Percentiles rank a stretch among this genome's conserved stretches.
phyloP scores from a whole-genome alignment of 331 rosid species.

The Malus hybrid region DNA sequence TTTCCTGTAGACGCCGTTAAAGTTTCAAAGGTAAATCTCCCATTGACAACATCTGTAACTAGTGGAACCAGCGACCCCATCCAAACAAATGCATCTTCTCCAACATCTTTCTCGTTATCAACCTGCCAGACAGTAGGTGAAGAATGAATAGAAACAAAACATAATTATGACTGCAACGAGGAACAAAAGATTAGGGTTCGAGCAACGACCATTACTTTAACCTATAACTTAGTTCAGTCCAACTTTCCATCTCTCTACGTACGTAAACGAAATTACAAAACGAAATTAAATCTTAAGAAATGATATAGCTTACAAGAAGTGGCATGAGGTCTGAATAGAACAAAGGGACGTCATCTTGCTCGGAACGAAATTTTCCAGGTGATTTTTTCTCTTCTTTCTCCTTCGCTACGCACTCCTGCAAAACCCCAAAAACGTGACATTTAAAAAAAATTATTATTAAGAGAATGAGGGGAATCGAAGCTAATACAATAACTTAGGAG shows the following conservation, averaged over 20 bases:
- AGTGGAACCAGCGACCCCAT: constrained; percentile 63
- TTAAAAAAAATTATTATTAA: too few species aligned
- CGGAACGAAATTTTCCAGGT: constrained; percentile 14
- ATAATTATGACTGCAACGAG: not conserved
- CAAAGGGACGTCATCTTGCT: constrained; percentile 70
- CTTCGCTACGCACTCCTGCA: constrained; percentile 63
- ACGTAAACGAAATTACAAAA: not conserved
- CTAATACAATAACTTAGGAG: too few species aligned
- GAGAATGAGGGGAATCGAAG: too few species aligned
- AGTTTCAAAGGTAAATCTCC: constrained; percentile 74
- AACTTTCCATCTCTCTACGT: not conserved
- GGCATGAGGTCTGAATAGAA: constrained; percentile 95
- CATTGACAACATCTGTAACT: constrained; percentile 63
- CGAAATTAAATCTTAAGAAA: not conserved
- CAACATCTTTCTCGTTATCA: constrained; percentile 48
- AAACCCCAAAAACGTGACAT: constrained; percentile 6
- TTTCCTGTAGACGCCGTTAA: constrained; percentile 70
- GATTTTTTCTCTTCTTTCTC: constrained; percentile 60
- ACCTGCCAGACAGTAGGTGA: constrained; percentile 34
- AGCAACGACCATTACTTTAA: not conserved
- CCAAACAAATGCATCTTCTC: constrained; percentile 96
- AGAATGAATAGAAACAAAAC: not conserved
- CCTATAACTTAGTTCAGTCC: not conserved
- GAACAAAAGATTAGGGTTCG: not conserved
- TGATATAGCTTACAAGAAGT: constrained; percentile 59